Percentiles rank a stretch among this genome's conserved stretches.
phyloP scores from a whole-genome alignment of 1,284 basidiomycete species.

The Boletus semigastroideus region DNA sequence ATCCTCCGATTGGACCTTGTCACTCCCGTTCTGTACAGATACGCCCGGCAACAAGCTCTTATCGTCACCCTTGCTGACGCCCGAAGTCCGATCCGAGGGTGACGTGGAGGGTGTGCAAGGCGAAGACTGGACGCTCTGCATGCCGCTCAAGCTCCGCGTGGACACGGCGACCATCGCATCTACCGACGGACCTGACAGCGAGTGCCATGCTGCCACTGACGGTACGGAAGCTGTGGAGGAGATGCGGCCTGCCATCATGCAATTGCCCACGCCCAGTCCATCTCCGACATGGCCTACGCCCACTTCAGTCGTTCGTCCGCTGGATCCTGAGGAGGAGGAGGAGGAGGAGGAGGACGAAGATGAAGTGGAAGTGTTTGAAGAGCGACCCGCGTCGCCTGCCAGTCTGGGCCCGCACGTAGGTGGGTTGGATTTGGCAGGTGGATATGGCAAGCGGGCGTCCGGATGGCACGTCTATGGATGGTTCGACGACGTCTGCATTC shows the following conservation, averaged over 20 bases:
- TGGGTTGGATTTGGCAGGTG: conserved; percentile 31
- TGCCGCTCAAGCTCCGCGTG: conserved; percentile 24
- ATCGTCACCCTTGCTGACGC: conserved; percentile 11
- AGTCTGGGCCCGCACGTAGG: conserved; percentile 30
- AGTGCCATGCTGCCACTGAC: background rate
- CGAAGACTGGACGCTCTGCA: conserved; percentile 35
- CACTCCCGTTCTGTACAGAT: conserved; percentile 32
- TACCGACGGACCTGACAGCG: conserved; percentile 6
- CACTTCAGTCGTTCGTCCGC: background rate
- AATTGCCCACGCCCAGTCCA: conserved; percentile 30
- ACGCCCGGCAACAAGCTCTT: conserved; percentile 24
- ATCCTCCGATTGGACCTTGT: conserved; percentile 31
- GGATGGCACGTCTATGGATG: conserved; percentile 35
- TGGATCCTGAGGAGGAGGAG: conserved; percentile 4
- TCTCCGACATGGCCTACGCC: conserved; percentile 25
- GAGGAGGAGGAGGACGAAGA: background rate
- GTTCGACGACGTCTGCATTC: conserved; percentile 26
- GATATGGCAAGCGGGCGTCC: conserved; percentile 32
- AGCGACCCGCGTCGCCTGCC: conserved; percentile 18
- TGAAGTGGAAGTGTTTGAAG: background rate
- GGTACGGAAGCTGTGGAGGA: background rate
- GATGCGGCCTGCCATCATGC: background rate
- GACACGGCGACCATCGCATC: conserved; percentile 3
- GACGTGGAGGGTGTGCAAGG: conserved; percentile 5
- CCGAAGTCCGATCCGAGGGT: background rate